These are phyloP conservation scores for Arabidopsis suecica DNA, from an alignment of 345 rosid species.

Conservation along the genomic window DNA sequence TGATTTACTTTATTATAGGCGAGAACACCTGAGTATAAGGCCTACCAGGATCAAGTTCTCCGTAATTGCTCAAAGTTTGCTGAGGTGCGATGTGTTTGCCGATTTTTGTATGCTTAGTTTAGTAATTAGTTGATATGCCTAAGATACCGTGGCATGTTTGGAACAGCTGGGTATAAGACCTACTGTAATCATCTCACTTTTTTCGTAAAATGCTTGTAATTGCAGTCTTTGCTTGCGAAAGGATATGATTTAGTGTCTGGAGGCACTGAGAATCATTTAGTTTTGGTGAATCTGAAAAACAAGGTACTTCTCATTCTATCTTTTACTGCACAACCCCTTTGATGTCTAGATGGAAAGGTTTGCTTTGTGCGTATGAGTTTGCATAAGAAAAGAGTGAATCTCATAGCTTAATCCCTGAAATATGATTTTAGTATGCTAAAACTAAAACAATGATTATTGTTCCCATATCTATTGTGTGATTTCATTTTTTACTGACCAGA, in stretches of 20 bases:
- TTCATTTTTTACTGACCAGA: not conserved
- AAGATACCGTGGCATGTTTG: constrained; percentile 3
- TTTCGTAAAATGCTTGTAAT: constrained; percentile 27
- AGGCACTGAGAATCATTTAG: constrained; percentile 95
- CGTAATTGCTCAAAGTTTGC: constrained; percentile 77
- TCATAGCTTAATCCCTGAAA: not conserved
- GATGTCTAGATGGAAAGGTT: not conserved
- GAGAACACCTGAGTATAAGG: constrained; percentile 82
- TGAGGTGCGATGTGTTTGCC: constrained; percentile 52
- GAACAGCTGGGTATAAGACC: not conserved
- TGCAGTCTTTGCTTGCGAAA: constrained; percentile 70
- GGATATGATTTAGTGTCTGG: constrained; percentile 96
- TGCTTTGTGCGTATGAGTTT: not conserved
- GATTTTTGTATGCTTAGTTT: not conserved
- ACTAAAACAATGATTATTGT: constrained; percentile 1
- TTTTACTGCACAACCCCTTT: not conserved
- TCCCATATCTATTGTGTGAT: not conserved
- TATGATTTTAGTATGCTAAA: not conserved
- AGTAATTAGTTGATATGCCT: constrained; percentile 16
- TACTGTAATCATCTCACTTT: constrained; percentile 16
- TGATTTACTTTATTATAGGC: constrained; percentile 51
- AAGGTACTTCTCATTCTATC: constrained; percentile 57
- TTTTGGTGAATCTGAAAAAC: constrained; percentile 81
- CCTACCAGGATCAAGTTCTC: constrained; percentile 91
- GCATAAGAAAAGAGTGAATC: not conserved